Evolutionary conservation across 2,329 filamentous ascomycete species (phyloP).

Genomic region (Fusarium sp.): DNA sequence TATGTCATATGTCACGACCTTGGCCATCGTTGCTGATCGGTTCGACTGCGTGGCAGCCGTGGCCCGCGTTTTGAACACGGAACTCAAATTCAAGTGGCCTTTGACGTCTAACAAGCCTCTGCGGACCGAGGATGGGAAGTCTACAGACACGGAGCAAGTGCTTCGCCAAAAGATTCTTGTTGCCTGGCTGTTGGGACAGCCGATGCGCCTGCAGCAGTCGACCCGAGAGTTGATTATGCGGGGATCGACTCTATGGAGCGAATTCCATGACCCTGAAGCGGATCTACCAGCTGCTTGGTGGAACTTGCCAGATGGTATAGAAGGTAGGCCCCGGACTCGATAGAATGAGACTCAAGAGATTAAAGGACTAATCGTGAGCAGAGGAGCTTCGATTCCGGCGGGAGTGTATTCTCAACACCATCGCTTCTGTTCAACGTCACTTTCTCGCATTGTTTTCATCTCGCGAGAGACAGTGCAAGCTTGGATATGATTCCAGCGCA

Average conservation of each 20-base stretch:
- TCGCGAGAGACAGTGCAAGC: conserved; percentile 74
- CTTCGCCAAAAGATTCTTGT: conserved; percentile 77
- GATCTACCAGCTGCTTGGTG: conserved; percentile 70
- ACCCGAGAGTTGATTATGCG: conserved; percentile 75
- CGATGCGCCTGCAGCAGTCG: conserved; percentile 68
- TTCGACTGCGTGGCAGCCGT: conserved; percentile 74
- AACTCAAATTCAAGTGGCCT: conserved; percentile 67
- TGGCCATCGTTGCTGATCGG: conserved; percentile 78
- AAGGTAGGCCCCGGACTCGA: conserved; percentile 59
- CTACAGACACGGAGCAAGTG: conserved; percentile 68
- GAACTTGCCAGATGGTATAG: conserved; percentile 76
- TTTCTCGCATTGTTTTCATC: conserved; percentile 77
- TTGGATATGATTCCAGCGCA: conserved; percentile 78
- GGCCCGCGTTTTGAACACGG: conserved; percentile 62
- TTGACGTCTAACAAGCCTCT: conserved; percentile 54
- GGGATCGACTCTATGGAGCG: conserved; percentile 71
- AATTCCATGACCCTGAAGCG: conserved; percentile 49
- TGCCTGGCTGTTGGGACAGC: conserved; percentile 72
- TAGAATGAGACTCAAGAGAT: neutral
- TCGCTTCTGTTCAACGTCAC: conserved; percentile 76
- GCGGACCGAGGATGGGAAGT: conserved; percentile 51
- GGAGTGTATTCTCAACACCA: conserved; percentile 73
- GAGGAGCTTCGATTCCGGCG: conserved; percentile 76
- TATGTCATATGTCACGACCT: conserved; percentile 72
- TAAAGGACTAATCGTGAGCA: conserved; percentile 44